A percentile compares a stretch with the other conserved stretches of the same genome.
phyloP scores from a whole-genome alignment of 148 eudicot species.

The Mesembryanthemum crystallinum region DNA sequence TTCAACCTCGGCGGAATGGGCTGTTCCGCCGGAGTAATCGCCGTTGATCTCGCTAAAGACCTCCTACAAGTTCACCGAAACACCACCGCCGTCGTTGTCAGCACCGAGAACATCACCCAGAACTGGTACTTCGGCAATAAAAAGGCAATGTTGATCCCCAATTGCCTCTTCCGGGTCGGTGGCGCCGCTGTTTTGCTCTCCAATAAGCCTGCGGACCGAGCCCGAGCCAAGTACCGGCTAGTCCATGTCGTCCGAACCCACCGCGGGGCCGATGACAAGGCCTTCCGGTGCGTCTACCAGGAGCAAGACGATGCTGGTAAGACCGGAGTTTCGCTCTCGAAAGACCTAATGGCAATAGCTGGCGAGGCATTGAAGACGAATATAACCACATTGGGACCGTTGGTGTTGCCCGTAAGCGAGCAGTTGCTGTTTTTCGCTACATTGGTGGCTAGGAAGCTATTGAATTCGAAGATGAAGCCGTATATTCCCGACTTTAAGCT shows the following conservation, averaged over 20 bases:
- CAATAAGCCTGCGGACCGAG: constrained; percentile 32
- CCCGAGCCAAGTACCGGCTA: constrained; percentile 54
- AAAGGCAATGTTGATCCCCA: constrained; percentile 62
- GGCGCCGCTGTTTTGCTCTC: constrained; percentile 58
- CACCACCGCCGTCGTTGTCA: constrained; percentile 53
- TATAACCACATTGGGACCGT: constrained; percentile 49
- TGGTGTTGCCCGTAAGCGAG: constrained; percentile 52
- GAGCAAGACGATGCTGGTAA: constrained; percentile 46
- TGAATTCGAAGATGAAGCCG: constrained; percentile 41
- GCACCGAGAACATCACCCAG: constrained; percentile 61
- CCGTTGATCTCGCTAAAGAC: constrained; percentile 57
- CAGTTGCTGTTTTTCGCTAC: constrained; percentile 44
- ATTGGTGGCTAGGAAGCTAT: constrained; percentile 32
- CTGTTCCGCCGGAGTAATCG: constrained; percentile 57
- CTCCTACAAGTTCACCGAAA: constrained; percentile 51
- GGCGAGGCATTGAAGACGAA: constrained; percentile 51
- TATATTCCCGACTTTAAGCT: constrained; percentile 57
- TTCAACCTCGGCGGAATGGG: constrained; percentile 71
- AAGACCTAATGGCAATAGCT: constrained; percentile 56
- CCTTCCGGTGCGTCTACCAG: constrained; percentile 52
- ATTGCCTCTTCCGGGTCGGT: constrained; percentile 63
- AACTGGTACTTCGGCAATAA: constrained; percentile 63
- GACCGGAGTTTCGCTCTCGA: constrained; percentile 47
- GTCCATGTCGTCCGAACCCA: constrained; percentile 58
- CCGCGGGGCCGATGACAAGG: constrained; percentile 46